Percentiles rank a stretch among this genome's conserved stretches.
phyloP scores from a whole-genome alignment of 768 basidiomycete species.

The Lentinula lateritia region DNA sequence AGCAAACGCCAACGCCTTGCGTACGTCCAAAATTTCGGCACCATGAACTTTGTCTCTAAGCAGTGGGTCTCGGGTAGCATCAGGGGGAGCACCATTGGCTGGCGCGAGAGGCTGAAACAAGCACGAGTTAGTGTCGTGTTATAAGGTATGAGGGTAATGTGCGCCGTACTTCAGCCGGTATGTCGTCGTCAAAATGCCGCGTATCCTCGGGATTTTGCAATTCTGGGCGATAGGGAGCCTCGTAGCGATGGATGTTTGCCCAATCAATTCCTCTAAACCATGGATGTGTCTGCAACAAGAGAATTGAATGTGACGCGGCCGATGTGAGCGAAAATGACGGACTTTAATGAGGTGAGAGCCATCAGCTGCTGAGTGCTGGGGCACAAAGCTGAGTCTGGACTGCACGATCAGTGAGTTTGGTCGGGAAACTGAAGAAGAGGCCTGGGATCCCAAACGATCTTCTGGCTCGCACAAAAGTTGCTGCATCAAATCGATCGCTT shows the following conservation, averaged over 20 bases:
- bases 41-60: constrained; percentile 84
- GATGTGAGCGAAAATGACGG: constrained; percentile 7
- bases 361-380: constrained; percentile 55
- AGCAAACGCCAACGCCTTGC: constrained; percentile 87
- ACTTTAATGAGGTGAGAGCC: constrained; percentile 92
- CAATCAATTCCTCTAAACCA: constrained; percentile 94
- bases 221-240: constrained; percentile 87
- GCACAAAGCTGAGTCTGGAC: constrained; percentile 67
- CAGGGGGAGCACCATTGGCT: constrained; percentile 77
- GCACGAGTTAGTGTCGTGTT: constrained; percentile 18
- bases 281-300: constrained; percentile 57
- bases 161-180: constrained; percentile 76
- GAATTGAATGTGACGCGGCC: neutral
- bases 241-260: constrained; percentile 75
- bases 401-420: constrained; percentile 76
- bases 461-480: constrained; percentile 92
- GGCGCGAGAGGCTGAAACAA: constrained; percentile 79
- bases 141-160: constrained; percentile 14
- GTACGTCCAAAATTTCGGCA: constrained; percentile 78
- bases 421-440: constrained; percentile 59
- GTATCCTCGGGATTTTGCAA: constrained; percentile 82
- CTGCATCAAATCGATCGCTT: constrained; percentile 64
- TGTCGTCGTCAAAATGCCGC: constrained; percentile 92
- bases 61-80: constrained; percentile 86
- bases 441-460: constrained; percentile 82